Base-by-base conservation (phyloP, 139 green algal genomes). In the Micractinium conductrix region DNA sequence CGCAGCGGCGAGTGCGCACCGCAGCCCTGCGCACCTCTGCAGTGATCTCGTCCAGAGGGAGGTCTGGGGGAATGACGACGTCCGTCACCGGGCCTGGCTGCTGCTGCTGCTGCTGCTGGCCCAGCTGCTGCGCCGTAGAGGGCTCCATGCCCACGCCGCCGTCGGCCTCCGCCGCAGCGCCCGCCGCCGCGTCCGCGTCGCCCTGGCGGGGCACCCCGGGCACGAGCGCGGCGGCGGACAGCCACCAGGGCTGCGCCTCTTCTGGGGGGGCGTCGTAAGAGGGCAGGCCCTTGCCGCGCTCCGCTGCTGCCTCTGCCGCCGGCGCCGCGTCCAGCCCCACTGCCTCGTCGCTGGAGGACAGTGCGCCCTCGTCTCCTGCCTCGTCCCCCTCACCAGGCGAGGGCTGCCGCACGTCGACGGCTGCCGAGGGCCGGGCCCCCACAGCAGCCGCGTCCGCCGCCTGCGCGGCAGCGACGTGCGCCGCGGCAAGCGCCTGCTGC, bases 31-130 rank as follows among this genome's bases (percentile, higher is more conserved):
- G n/a, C n/a, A 96, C 87, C 82, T 95, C 93, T 58, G 88, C 87
- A 17, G 95, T 94, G 50, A 98, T 98, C 78, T 95, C 94, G 73
- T 97, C 95, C 40, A 98, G 55, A 0, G 95, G 95, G 21, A 98
- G 79, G 67, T 98, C 95, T 0, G 89, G 75, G 2, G 93, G 92
- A 60, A 98, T 90, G 58, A 95, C 84, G 19, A 98, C 90, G 4
- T 92, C 89, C 26, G 93, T 86, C 9, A 97, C 89, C 28, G 79
- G 75, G 48, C 53, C 75, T 9, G 53, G 53, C 45, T 44, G 43
- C 35, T 45, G 63, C 68, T 71, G 63, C 40, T 58, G 40, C 73
- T n/a, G 44, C 44, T 43, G 43, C n/a, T 30, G 21, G 60, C 30
- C 55, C 60, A 19, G 44, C 70, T 50, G 74, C 35, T 74, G 67